Conservation (phyloP, 495 filamentous ascomycete species). For the Penicillium daleae region DNA sequence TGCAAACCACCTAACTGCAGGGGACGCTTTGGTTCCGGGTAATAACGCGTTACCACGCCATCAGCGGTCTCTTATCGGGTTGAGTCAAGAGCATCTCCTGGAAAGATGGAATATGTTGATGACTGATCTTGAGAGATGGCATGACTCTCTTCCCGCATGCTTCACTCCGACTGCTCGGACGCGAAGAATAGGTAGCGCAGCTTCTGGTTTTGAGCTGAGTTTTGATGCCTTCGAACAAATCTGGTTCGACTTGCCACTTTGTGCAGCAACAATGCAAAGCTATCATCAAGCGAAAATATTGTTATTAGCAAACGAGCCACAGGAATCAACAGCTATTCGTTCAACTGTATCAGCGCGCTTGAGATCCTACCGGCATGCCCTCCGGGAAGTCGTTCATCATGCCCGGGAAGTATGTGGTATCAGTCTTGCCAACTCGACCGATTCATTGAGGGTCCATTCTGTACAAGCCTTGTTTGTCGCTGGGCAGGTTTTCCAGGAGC, state of each 20-base stretch:
- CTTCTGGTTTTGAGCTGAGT: background rate
- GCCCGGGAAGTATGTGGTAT: background rate
- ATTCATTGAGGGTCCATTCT: background rate
- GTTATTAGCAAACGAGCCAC: background rate
- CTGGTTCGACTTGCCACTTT: background rate
- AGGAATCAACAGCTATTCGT: background rate
- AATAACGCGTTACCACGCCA: background rate
- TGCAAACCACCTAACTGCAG: background rate
- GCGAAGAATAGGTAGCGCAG: background rate
- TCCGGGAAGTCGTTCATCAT: conserved; percentile 1
- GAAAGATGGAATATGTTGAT: background rate
- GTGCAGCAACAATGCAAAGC: conserved; percentile 1
- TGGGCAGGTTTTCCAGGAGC: background rate
- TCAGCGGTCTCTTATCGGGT: background rate
- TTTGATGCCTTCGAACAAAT: background rate
- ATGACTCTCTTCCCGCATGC: background rate
- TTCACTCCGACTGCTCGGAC: background rate
- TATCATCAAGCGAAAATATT: background rate
- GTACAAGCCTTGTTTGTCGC: conserved; percentile 1
- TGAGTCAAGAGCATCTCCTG: background rate
- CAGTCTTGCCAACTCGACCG: background rate
- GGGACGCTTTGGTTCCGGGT: background rate
- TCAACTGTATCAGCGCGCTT: background rate
- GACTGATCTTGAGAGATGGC: background rate
- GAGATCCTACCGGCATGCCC: background rate